Evolutionary conservation across 169 alveolate species (phyloP), one percentile per base, ranked within the genome.

Genomic region (Hepatocystis sp.): DNA sequence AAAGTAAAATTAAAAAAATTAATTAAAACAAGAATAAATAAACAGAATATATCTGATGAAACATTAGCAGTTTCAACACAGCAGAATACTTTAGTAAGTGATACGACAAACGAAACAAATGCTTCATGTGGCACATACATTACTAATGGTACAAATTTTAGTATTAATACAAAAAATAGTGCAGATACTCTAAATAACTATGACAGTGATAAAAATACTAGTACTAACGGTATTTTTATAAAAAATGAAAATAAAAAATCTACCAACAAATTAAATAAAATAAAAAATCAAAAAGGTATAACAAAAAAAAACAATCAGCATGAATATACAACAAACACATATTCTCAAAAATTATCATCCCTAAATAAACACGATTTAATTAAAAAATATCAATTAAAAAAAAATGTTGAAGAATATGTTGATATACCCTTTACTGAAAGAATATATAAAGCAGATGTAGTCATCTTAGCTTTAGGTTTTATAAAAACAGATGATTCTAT

Each of bases 381-480:
- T 36, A 32, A 81, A 36, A 81, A 60, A 11, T 81, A 81, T 40
- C 81, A 81, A 34, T 1, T 30, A 17, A n/a, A 30, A 30, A 81
- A 81, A 27, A 40, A 28, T 15, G 32, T 47, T 0, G 44, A 81
- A 30, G 89, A 81, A 51, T 81, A 81, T 56, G 30, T 44, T 32
- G 94, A 91, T 30, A 64, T 78, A 17, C 92, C 92, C 10, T 81
- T 81, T 42, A 68, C 90, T 32, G 92, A 91, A 63, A 71, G 86
- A 51, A 76, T 66, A 42, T 66, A 84, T 55, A 89, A 91, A 64
- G 92, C 91, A 11, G 94, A 91, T 47, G 51, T 86, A 53, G 88
- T 91, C 13, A 67, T 91, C 5, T 81, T 91, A 39, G 92, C 94
- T 8, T 49, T 91, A 23, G 94, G 94, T 39, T 91, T 86, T 84